Percentiles rank a stretch among this genome's conserved stretches.
These are phyloP conservation scores for Ceratorhiza oryzae-sativae DNA, from an alignment of 1,284 basidiomycete genomes.

Conservation along the genomic window DNA sequence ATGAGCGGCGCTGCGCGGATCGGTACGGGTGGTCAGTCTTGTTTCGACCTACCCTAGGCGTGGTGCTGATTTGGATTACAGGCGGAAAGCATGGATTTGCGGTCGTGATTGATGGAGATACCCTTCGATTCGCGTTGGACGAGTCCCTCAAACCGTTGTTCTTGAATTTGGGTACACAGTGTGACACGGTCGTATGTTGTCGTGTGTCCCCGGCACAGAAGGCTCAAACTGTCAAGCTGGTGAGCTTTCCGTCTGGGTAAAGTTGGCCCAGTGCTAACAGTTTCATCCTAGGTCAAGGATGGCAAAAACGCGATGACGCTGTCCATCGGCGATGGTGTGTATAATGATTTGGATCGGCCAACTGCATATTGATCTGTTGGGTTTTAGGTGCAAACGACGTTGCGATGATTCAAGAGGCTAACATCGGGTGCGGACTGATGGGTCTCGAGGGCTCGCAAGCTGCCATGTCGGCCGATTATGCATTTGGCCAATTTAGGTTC, in stretches of 20 bases:
- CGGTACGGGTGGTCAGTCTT: conserved; percentile 4
- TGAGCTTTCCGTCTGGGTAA: conserved; percentile 51
- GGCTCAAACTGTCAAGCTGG: conserved; percentile 91
- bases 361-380: conserved; percentile 9
- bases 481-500: conserved; percentile 96
- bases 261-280: neutral
- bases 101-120: conserved; percentile 96
- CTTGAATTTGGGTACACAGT: conserved; percentile 91
- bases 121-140: conserved; percentile 81
- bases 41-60: neutral
- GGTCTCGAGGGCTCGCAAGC: conserved; percentile 97
- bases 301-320: conserved; percentile 95
- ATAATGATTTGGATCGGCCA: conserved; percentile 46
- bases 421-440: conserved; percentile 92
- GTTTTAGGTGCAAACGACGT: conserved; percentile 78
- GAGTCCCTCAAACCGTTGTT: conserved; percentile 84
- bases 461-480: conserved; percentile 98
- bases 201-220: conserved; percentile 97
- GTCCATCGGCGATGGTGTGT: conserved; percentile 88
- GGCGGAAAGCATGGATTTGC: conserved; percentile 77
- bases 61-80: conserved; percentile 14
- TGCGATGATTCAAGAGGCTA: conserved; percentile 98
- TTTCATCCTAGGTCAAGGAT: conserved; percentile 78
- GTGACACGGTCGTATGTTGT: conserved; percentile 97
- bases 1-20: conserved; percentile 39